Conservation (phyloP, 768 basidiomycete species). For the Rhizopogon vesiculosus region DNA sequence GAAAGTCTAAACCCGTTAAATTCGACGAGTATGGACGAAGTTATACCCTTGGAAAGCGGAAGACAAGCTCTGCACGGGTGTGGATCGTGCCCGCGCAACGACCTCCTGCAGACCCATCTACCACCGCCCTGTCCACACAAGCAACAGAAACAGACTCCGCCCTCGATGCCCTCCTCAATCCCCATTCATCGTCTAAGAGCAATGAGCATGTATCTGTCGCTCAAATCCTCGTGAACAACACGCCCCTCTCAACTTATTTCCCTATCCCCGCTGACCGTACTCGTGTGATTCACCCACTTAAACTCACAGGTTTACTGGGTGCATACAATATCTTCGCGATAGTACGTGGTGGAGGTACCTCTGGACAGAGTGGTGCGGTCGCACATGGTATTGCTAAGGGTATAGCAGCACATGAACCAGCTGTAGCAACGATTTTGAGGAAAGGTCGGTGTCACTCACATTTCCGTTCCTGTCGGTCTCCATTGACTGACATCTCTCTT, state of each 20-base stretch:
- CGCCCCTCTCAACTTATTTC: slow-evolving; percentile 79
- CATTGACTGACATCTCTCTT: neutral
- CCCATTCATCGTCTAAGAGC: slow-evolving; percentile 9
- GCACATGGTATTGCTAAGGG: slow-evolving; percentile 74
- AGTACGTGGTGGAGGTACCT: slow-evolving; percentile 83
- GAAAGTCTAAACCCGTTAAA: slow-evolving; percentile 48
- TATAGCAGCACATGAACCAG: slow-evolving; percentile 66
- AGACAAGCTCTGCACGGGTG: slow-evolving; percentile 85
- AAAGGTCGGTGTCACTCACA: slow-evolving; percentile 49
- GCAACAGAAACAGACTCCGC: slow-evolving; percentile 1
- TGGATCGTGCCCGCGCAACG: slow-evolving; percentile 77
- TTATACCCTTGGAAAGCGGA: slow-evolving; percentile 83
- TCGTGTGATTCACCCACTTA: slow-evolving; percentile 76
- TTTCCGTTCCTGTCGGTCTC: neutral
- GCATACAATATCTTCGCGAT: slow-evolving; percentile 78
- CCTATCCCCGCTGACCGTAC: slow-evolving; percentile 71
- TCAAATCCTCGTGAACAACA: slow-evolving; percentile 80
- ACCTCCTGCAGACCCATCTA: slow-evolving; percentile 6
- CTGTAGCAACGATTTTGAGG: slow-evolving; percentile 58
- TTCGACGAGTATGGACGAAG: slow-evolving; percentile 78
- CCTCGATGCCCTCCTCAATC: slow-evolving; percentile 1
- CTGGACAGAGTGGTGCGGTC: slow-evolving; percentile 88
- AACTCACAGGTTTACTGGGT: slow-evolving; percentile 77
- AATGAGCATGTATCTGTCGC: slow-evolving; percentile 41
- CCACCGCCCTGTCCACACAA: slow-evolving; percentile 5